These are phyloP conservation scores for Hansenula sp. DNA, from an alignment of 1,139 yeast genomes.

Conservation along the genomic window DNA sequence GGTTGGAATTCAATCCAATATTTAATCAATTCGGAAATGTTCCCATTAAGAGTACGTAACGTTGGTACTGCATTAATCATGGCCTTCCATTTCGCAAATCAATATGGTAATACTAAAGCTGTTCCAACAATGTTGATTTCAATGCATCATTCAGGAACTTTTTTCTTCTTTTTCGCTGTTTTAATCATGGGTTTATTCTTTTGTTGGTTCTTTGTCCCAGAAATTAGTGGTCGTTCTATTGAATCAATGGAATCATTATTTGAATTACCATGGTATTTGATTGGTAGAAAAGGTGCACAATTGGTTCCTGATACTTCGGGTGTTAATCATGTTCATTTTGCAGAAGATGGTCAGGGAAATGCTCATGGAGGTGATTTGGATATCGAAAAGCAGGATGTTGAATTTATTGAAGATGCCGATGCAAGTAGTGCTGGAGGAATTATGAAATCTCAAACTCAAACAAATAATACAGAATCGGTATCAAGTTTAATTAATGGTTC, in stretches of 20 bases:
- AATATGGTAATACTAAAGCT: conserved; percentile 57
- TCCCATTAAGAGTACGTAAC: conserved; percentile 50
- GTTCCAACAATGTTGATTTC: conserved; percentile 47
- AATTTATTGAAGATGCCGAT: conserved; percentile 5
- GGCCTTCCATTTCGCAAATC: conserved; percentile 56
- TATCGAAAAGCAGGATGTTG: conserved; percentile 4
- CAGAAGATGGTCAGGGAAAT: conserved; percentile 4
- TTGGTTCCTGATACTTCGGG: conserved; percentile 52
- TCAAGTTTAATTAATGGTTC: neutral
- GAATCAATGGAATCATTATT: conserved; percentile 59
- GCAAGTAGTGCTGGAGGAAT: conserved; percentile 2
- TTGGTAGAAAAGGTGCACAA: conserved; percentile 46
- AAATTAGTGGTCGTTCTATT: conserved; percentile 47
- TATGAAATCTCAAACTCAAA: neutral
- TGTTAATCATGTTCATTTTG: conserved; percentile 20
- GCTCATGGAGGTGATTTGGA: conserved; percentile 3
- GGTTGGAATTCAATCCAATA: conserved; percentile 60
- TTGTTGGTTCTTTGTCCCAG: conserved; percentile 46
- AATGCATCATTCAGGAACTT: conserved; percentile 47
- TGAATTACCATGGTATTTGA: conserved; percentile 51
- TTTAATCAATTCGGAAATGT: conserved; percentile 52
- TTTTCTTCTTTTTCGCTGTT: conserved; percentile 48
- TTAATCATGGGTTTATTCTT: conserved; percentile 37
- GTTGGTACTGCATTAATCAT: conserved; percentile 50
- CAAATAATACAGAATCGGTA: neutral